These are phyloP conservation scores for Plantago major DNA, from an alignment of 257 asterid species.

Conservation along the genomic window DNA sequence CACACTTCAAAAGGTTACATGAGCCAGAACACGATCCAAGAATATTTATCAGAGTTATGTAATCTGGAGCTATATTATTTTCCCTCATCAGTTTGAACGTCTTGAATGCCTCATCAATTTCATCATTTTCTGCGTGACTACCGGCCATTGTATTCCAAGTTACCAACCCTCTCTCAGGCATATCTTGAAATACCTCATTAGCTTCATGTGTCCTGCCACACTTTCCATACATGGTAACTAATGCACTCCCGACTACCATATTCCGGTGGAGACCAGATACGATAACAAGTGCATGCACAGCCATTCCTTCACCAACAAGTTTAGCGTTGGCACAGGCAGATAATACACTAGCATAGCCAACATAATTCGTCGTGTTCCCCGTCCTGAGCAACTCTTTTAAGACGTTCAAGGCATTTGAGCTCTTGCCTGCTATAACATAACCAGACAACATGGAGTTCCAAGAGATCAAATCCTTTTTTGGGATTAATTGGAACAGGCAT, in stretches of 20 bases:
- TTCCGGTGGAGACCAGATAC: conserved; percentile 50
- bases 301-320: conserved; percentile 49
- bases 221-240: conserved; percentile 83
- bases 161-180: conserved; percentile 65
- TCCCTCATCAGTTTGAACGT: conserved; percentile 53
- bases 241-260: conserved; percentile 75
- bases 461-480: conserved; percentile 61
- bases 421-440: conserved; percentile 50
- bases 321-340: conserved; percentile 63
- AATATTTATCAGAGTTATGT: conserved; percentile 62
- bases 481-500: conserved; percentile 47
- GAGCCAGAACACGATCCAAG: conserved; percentile 64
- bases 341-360: conserved; percentile 68
- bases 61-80: conserved; percentile 41
- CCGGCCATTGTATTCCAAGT: conserved; percentile 86
- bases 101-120: conserved; percentile 41
- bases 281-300: conserved; percentile 53
- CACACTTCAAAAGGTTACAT: conserved; percentile 43
- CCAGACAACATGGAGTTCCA: conserved; percentile 93
- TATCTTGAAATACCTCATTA: conserved; percentile 43
- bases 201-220: conserved; percentile 55
- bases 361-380: conserved; percentile 43
- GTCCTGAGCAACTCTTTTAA: conserved; percentile 36
- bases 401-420: conserved; percentile 47
- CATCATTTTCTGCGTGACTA: conserved; percentile 56